phyloP scores from a whole-genome alignment of 495 filamentous ascomycete genomes.

The Trichodelitschia bisporula region DNA sequence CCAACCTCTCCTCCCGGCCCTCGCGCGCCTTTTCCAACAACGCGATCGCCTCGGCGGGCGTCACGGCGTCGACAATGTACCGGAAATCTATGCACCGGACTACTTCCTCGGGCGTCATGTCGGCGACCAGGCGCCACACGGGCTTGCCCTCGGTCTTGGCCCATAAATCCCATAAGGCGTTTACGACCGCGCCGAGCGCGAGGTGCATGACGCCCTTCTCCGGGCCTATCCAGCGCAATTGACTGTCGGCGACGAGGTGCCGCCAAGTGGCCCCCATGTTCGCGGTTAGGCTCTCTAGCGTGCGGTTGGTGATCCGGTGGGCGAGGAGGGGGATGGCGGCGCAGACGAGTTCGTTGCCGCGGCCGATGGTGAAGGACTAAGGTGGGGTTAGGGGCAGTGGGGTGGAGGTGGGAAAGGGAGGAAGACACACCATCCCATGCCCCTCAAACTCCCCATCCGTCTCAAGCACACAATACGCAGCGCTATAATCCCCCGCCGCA shows the following conservation, averaged over 20 bases:
- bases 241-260: slow-evolving; percentile 69
- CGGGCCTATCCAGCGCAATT: slow-evolving; percentile 84
- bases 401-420: slow-evolving; percentile 1
- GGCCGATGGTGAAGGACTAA: slow-evolving; percentile 88
- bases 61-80: slow-evolving; percentile 84
- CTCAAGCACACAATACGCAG: slow-evolving; percentile 77
- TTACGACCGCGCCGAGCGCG: slow-evolving; percentile 71
- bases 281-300: slow-evolving; percentile 46
- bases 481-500: slow-evolving; percentile 74
- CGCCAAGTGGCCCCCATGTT: slow-evolving; percentile 85
- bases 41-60: slow-evolving; percentile 56
- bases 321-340: slow-evolving; percentile 55
- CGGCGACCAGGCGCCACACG: slow-evolving; percentile 71
- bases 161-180: slow-evolving; percentile 91
- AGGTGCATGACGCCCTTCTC: slow-evolving; percentile 93
- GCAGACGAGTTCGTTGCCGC: slow-evolving; percentile 87
- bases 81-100: slow-evolving; percentile 78
- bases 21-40: slow-evolving; percentile 35
- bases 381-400: slow-evolving; percentile 1
- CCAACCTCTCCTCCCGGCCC: slow-evolving; percentile 39
- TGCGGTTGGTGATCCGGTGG: slow-evolving; percentile 42
- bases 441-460: slow-evolving; percentile 50
- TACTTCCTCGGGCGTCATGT: slow-evolving; percentile 72
- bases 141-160: slow-evolving; percentile 67
- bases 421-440: slow-evolving; percentile 55